Percentiles rank a stretch among this genome's conserved stretches.
phyloP scores from a whole-genome alignment of 805 yeast species.

The Nakazawaea holstii region DNA sequence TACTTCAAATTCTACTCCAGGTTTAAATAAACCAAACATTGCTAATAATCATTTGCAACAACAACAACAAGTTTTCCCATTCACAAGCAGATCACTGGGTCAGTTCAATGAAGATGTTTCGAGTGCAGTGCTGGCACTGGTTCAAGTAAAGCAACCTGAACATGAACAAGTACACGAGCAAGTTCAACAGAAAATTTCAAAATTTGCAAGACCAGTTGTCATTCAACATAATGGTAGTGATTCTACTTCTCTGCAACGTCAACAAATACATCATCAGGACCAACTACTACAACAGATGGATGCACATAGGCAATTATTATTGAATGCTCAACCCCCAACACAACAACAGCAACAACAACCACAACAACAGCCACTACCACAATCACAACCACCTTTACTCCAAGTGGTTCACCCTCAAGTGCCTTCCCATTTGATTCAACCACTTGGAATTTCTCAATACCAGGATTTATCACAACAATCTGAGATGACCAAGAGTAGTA shows the following conservation, averaged over 20 bases:
- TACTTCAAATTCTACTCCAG: neutral
- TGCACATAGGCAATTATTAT: neutral
- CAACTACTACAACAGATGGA: slow-evolving; percentile 7
- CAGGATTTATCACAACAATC: neutral
- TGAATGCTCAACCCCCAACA: neutral
- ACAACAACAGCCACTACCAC: neutral
- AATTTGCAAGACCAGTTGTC: neutral
- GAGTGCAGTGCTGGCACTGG: slow-evolving; percentile 12
- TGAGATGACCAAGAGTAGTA: neutral
- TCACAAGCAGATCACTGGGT: slow-evolving; percentile 4
- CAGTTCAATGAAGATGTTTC: slow-evolving; percentile 12
- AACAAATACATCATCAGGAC: slow-evolving; percentile 12
- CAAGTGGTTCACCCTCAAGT: neutral
- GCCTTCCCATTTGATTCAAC: slow-evolving; percentile 5
- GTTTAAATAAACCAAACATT: neutral
- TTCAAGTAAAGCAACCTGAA: slow-evolving; percentile 13
- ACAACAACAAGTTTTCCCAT: neutral
- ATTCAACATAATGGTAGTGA: neutral
- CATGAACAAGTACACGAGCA: slow-evolving; percentile 15
- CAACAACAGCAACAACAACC: neutral
- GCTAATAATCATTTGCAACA: neutral
- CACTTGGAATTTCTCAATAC: neutral
- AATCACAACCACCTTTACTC: slow-evolving; percentile 6
- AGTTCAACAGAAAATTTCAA: slow-evolving; percentile 4
- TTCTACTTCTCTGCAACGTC: neutral